Conservation (phyloP, 352 stramenopile genomes). For the Globisporangium yorkense region DNA sequence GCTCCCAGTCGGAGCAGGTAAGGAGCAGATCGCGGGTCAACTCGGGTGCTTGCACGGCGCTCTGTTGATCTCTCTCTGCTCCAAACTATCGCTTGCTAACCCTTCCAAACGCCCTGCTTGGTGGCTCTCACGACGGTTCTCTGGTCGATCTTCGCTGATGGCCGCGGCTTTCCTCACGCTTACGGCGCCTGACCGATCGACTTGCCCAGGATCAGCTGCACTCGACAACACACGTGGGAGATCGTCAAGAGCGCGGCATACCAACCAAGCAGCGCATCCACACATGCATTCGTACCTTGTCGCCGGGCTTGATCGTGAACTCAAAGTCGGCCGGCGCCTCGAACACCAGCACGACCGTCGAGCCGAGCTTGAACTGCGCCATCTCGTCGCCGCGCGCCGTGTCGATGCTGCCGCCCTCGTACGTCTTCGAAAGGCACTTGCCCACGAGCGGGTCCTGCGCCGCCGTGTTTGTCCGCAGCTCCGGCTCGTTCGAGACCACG, state of each 20-base stretch:
- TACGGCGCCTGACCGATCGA: slow-evolving; percentile 27
- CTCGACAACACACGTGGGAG: neutral
- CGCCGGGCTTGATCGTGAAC: slow-evolving; percentile 64
- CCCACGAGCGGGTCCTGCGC: slow-evolving; percentile 48
- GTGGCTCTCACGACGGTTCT: neutral
- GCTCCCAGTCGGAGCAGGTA: too few relatives aligned
- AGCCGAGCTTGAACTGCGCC: slow-evolving; percentile 81
- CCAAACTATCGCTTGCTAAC: too few relatives aligned
- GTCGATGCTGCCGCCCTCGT: slow-evolving; percentile 25
- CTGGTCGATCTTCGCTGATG: neutral
- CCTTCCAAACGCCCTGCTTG: neutral
- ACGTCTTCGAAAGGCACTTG: slow-evolving; percentile 47
- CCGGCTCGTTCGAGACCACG: slow-evolving; percentile 55
- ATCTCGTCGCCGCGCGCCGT: slow-evolving; percentile 59
- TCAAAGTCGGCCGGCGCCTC: slow-evolving; percentile 70
- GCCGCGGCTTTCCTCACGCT: neutral
- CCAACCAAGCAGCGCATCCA: neutral
- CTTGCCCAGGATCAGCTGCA: slow-evolving; percentile 33
- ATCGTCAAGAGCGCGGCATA: slow-evolving; percentile 13
- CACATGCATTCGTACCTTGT: slow-evolving; percentile 39
- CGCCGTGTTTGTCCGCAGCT: slow-evolving; percentile 58
- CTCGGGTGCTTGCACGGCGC: too few relatives aligned
- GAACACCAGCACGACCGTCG: slow-evolving; percentile 84
- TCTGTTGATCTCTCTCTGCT: too few relatives aligned
- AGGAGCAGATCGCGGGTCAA: too few relatives aligned